Conservation (phyloP, 331 rosid species). For the Pyrus hybrid region DNA sequence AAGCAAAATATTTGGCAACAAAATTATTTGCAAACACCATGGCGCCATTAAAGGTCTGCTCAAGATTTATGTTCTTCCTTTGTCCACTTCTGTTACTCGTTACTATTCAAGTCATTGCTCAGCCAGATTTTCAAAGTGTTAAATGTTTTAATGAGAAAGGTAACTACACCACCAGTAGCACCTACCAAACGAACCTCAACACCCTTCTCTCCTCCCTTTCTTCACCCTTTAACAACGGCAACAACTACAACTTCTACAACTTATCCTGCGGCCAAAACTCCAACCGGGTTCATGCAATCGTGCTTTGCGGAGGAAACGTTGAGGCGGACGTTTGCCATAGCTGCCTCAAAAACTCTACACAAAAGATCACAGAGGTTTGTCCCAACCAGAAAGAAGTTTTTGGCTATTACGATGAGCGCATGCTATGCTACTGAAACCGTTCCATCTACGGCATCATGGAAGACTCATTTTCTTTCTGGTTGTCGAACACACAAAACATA, state of each 20-base stretch:
- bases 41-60: not conserved
- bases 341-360: not conserved
- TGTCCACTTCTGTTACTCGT: not conserved
- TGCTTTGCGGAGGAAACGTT: not conserved
- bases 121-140: not conserved
- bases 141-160: not conserved
- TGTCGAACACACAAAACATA: not conserved
- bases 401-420: not conserved
- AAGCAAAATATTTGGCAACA: not conserved
- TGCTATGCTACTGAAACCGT: not conserved
- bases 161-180: not conserved
- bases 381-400: not conserved
- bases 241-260: not conserved
- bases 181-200: not conserved
- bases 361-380: not conserved
- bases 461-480: not conserved
- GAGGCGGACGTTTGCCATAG: not conserved
- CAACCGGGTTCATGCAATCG: not conserved
- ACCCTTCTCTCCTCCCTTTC: not conserved
- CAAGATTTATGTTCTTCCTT: not conserved
- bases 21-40: not conserved
- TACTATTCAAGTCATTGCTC: not conserved
- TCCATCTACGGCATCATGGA: not conserved
- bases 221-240: not conserved
- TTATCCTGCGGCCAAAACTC: not conserved